Evolutionary conservation across 345 rosid genomes (phyloP).

Genomic region (Triadica sebifera): DNA sequence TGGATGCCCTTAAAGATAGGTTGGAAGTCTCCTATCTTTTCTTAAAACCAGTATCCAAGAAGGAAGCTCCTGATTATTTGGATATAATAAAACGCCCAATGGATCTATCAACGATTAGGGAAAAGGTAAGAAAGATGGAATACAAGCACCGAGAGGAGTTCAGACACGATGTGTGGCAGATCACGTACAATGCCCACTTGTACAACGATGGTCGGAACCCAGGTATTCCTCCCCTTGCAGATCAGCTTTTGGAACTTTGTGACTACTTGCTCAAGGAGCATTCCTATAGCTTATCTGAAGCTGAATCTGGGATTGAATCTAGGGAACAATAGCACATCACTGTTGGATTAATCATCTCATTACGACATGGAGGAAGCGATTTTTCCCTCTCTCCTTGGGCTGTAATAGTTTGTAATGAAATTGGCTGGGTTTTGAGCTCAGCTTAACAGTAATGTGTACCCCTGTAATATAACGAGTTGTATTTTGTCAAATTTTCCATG

Average conservation of each 20-base stretch:
- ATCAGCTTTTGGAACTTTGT: slow-evolving; percentile 90
- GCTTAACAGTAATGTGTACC: slow-evolving; percentile 6
- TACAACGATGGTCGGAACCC: slow-evolving; percentile 85
- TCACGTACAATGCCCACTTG: slow-evolving; percentile 64
- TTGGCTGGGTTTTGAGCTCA: background rate
- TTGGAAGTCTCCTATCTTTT: slow-evolving; percentile 76
- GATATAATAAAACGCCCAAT: slow-evolving; percentile 59
- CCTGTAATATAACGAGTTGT: slow-evolving; percentile 16
- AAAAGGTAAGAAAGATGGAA: slow-evolving; percentile 81
- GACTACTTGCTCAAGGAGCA: slow-evolving; percentile 64
- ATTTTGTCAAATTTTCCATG: background rate
- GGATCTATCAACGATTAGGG: slow-evolving; percentile 85
- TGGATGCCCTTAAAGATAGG: slow-evolving; percentile 58
- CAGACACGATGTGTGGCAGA: slow-evolving; percentile 92
- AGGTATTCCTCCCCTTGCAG: slow-evolving; percentile 90
- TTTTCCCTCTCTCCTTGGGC: background rate
- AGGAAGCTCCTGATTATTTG: slow-evolving; percentile 90
- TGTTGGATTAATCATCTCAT: slow-evolving; percentile 6
- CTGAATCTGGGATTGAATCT: slow-evolving; percentile 61
- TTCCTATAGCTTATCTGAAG: slow-evolving; percentile 45
- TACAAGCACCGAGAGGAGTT: slow-evolving; percentile 67
- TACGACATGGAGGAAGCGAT: background rate
- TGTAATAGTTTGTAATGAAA: background rate
- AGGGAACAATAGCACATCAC: slow-evolving; percentile 4
- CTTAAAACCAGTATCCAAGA: slow-evolving; percentile 79